Conservation (phyloP, 306 rosid species). For the Begonia fuchsioides region DNA sequence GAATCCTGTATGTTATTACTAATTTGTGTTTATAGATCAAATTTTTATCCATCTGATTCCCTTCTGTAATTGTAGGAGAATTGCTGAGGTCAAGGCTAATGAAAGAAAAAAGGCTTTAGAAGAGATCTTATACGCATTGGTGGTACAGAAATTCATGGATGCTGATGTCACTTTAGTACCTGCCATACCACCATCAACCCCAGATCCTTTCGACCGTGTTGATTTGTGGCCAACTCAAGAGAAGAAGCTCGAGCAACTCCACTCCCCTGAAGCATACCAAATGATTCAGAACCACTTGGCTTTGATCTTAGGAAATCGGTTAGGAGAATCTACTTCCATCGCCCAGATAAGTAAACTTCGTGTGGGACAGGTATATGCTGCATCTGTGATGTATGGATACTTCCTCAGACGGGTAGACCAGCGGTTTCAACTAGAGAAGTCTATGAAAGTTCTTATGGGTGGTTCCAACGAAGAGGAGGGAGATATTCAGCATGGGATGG, state of each 20-base stretch:
- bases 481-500: neutral
- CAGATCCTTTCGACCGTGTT: slow-evolving; percentile 38
- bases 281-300: slow-evolving; percentile 77
- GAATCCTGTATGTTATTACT: too few species aligned
- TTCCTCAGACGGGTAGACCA: slow-evolving; percentile 84
- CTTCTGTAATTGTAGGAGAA: slow-evolving; percentile 46
- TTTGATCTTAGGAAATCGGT: slow-evolving; percentile 57
- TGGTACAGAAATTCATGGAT: slow-evolving; percentile 85
- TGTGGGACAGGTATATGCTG: slow-evolving; percentile 90
- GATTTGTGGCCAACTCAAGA: slow-evolving; percentile 64
- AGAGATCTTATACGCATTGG: slow-evolving; percentile 71
- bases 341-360: slow-evolving; percentile 75
- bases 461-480: slow-evolving; percentile 26
- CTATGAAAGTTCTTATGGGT: slow-evolving; percentile 58
- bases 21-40: too few species aligned
- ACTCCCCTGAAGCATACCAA: slow-evolving; percentile 72
- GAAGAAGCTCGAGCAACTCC: slow-evolving; percentile 55
- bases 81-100: slow-evolving; percentile 77
- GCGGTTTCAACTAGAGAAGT: slow-evolving; percentile 92
- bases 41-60: neutral
- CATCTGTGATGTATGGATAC: slow-evolving; percentile 87
- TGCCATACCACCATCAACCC: slow-evolving; percentile 22
- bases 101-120: slow-evolving; percentile 70
- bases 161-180: slow-evolving; percentile 56
- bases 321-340: slow-evolving; percentile 46